These are phyloP conservation scores for Camellia oleifera DNA, from an alignment of 179 eudicot species.

Conservation along the genomic window DNA sequence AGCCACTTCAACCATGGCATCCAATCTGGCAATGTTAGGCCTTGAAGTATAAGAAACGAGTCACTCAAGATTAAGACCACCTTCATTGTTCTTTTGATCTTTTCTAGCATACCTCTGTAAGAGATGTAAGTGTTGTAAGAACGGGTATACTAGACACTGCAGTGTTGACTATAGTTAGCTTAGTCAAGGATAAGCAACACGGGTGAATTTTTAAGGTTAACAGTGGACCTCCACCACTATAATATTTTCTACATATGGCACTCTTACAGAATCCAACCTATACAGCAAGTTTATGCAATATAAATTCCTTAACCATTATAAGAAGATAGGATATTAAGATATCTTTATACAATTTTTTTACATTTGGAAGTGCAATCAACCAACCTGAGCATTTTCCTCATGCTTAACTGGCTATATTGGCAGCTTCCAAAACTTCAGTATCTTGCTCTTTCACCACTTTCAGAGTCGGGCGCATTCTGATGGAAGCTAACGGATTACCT, in stretches of 20 bases:
- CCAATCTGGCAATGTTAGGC: too few relatives aligned
- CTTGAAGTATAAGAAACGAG: too few relatives aligned
- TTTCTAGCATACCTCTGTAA: too few relatives aligned
- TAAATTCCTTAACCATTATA: background rate
- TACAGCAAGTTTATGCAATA: background rate
- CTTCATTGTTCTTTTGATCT: too few relatives aligned
- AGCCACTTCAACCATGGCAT: too few relatives aligned
- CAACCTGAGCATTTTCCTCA: slow-evolving; percentile 5
- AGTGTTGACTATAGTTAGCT: too few relatives aligned
- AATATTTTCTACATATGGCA: background rate
- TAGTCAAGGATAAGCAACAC: too few relatives aligned
- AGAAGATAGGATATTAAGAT: background rate
- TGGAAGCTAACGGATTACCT: background rate
- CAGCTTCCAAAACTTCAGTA: slow-evolving; percentile 5
- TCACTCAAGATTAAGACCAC: too few relatives aligned
- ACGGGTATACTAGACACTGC: too few relatives aligned
- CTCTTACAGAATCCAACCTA: background rate
- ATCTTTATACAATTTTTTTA: background rate
- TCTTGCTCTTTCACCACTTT: slow-evolving; percentile 2
- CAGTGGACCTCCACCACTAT: background rate
- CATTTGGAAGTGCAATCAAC: background rate
- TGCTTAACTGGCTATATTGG: background rate
- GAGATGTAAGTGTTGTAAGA: too few relatives aligned
- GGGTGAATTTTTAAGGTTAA: too few relatives aligned
- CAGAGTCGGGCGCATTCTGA: background rate